Conservation (phyloP, 2,329 filamentous ascomycete species). For the Parastagonospora nodorum region DNA sequence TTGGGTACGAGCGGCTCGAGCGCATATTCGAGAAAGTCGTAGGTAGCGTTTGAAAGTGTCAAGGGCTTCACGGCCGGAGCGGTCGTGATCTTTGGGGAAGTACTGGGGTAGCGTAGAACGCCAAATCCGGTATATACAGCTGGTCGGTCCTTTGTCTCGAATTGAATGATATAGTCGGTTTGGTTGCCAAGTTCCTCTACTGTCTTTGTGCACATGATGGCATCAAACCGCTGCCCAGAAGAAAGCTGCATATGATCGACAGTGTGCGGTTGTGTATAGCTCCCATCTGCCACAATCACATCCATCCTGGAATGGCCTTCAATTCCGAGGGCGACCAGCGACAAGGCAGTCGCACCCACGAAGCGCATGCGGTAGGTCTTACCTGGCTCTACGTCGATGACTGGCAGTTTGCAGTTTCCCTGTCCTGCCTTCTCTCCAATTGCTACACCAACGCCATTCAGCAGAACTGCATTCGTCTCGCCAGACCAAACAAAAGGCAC, state of each 20-base stretch:
- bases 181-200: conserved; percentile 50
- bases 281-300: conserved; percentile 64
- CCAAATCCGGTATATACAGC: conserved; percentile 54
- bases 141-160: conserved; percentile 58
- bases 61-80: conserved; percentile 31
- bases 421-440: conserved; percentile 44
- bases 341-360: conserved; percentile 62
- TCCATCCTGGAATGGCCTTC: conserved; percentile 61
- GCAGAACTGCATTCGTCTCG: conserved; percentile 61
- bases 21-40: conserved; percentile 47
- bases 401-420: conserved; percentile 51
- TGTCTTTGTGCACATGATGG: conserved; percentile 60
- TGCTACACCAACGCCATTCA: conserved; percentile 62
- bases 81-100: conserved; percentile 4
- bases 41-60: conserved; percentile 36
- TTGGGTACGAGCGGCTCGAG: conserved; percentile 40
- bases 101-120: conserved; percentile 48
- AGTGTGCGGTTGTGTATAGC: conserved; percentile 56
- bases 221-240: conserved; percentile 65
- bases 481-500: conserved; percentile 63
- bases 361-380: conserved; percentile 67
- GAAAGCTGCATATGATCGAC: conserved; percentile 61
- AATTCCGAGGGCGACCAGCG: conserved; percentile 60
- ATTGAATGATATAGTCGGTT: conserved; percentile 52
- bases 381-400: conserved; percentile 64